phyloP scores from a whole-genome alignment of 1,284 basidiomycete species.

The Taiwanofungus camphoratus region DNA sequence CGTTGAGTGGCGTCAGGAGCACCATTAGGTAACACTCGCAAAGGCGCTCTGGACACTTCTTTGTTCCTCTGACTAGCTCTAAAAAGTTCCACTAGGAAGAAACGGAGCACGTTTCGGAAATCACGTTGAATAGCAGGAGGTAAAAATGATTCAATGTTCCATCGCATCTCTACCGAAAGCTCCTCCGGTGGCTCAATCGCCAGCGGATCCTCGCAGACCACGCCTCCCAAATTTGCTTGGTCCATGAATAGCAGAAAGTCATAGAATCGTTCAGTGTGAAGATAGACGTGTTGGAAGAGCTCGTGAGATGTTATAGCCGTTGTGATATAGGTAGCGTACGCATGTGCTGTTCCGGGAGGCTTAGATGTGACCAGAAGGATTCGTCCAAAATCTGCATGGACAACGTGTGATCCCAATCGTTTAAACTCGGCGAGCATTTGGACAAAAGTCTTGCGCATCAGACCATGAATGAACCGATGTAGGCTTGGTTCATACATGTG shows the following conservation, averaged over 20 bases:
- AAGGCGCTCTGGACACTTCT: constrained; percentile 58
- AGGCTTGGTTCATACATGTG: constrained; percentile 92
- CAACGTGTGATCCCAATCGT: constrained; percentile 87
- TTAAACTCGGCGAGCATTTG: constrained; percentile 97
- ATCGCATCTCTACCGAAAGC: constrained; percentile 80
- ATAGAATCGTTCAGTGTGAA: constrained; percentile 88
- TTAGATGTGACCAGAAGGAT: constrained; percentile 93
- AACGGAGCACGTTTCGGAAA: constrained; percentile 73
- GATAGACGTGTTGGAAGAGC: constrained; percentile 89
- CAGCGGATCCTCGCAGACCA: constrained; percentile 77
- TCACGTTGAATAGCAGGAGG: constrained; percentile 79
- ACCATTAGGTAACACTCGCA: constrained; percentile 70
- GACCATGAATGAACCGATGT: constrained; percentile 89
- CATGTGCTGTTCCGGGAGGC: constrained; percentile 91
- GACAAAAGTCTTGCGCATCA: constrained; percentile 98
- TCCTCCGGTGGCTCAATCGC: constrained; percentile 63
- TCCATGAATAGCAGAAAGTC: constrained; percentile 98
- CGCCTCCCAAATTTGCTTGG: constrained; percentile 86
- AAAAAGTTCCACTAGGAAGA: constrained; percentile 86
- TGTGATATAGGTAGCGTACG: constrained; percentile 93
- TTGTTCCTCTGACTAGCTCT: constrained; percentile 66
- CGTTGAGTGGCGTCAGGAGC: constrained; percentile 59
- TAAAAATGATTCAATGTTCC: constrained; percentile 94
- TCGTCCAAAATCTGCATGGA: constrained; percentile 93
- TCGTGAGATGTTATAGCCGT: constrained; percentile 93